Evolutionary conservation across 2,329 filamentous ascomycete genomes (phyloP), one percentile per base, ranked within the genome.

Genomic region (Arthrobotrys pseudoclavata): DNA sequence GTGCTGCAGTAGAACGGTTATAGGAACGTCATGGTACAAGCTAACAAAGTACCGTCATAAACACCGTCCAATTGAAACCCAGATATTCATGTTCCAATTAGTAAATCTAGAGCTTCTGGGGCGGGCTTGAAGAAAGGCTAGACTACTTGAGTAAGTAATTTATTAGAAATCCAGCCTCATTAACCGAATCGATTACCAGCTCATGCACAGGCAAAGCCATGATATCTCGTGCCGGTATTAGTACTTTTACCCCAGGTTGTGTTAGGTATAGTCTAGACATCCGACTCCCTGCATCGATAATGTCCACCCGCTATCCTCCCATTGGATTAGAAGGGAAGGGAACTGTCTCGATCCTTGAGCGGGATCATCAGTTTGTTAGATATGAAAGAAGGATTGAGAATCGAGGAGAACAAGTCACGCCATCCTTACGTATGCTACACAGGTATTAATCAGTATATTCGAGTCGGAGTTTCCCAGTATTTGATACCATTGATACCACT

Each of bases 1-100:
- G 74, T 77, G 74, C 67, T 71, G 74, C 74, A 76, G 29, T 9
- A n/a, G 52, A 76, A 76, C 64, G 40, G 60, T 69, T 76, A 34
- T 31, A 61, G 74, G 50, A 77, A 71, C 74, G 74, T 77, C 74
- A 77, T 77, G 67, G 66, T 29, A 26, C 34, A 64, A 45, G 55
- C 40, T 52, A 37, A 42, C 53, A 29, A 52, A 31, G 52, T 48
- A 76, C 47, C 12, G 29, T 22, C 55, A 22, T 48, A 45, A 50
- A 7, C n/a, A n/a, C 66, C 40, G 40, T 47, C 71, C 64, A 76
- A 76, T 76, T 7, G 64, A 64, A 55, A 34, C 45, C 24, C 31
- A 60, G 22, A 42, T 57, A 37, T 64, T 31, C 1, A 12, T 55
- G 22, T 69, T 63, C 22, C 45, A 20, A 50, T 61, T 72, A 72